A percentile compares a stretch with the other conserved stretches of the same genome.
These are phyloP conservation scores for Talaromyces albobiverticillius DNA, from an alignment of 2,329 filamentous ascomycete genomes.

Conservation along the genomic window DNA sequence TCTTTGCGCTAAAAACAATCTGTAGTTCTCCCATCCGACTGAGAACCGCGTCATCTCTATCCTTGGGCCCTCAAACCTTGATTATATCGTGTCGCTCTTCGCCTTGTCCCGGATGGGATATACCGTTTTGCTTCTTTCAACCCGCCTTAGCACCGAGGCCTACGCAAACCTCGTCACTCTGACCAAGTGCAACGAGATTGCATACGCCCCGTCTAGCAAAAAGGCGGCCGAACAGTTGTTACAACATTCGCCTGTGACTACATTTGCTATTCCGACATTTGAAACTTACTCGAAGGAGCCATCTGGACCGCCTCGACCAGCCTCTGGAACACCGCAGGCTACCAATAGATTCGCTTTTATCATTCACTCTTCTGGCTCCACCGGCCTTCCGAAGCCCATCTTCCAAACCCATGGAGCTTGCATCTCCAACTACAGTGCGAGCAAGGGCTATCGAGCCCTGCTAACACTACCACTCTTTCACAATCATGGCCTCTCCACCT, in stretches of 20 bases:
- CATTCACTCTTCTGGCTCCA: slow-evolving; percentile 6
- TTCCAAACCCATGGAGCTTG: neutral
- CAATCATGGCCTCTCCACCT: neutral
- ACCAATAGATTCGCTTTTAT: neutral
- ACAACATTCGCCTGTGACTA: neutral
- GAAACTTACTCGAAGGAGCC: neutral
- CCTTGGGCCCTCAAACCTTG: neutral
- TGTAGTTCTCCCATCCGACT: too few species aligned
- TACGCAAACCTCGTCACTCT: neutral
- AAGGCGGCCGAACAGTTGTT: neutral
- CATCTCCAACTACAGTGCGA: neutral
- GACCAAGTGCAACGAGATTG: neutral
- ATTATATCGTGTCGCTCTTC: slow-evolving; percentile 1
- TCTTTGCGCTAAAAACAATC: too few species aligned
- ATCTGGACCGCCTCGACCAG: neutral
- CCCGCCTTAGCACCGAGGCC: neutral
- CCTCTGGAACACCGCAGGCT: neutral
- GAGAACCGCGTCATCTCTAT: neutral
- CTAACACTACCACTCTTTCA: slow-evolving; percentile 40
- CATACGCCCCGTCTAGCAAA: neutral
- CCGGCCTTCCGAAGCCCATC: slow-evolving; percentile 5
- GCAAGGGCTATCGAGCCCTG: too few species aligned
- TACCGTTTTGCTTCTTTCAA: slow-evolving; percentile 1
- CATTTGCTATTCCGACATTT: neutral
- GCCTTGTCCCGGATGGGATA: neutral